Evolutionary conservation across 2,329 filamentous ascomycete genomes (phyloP), one percentile per base, ranked within the genome.

Genomic region (Colletotrichum truncatum): DNA sequence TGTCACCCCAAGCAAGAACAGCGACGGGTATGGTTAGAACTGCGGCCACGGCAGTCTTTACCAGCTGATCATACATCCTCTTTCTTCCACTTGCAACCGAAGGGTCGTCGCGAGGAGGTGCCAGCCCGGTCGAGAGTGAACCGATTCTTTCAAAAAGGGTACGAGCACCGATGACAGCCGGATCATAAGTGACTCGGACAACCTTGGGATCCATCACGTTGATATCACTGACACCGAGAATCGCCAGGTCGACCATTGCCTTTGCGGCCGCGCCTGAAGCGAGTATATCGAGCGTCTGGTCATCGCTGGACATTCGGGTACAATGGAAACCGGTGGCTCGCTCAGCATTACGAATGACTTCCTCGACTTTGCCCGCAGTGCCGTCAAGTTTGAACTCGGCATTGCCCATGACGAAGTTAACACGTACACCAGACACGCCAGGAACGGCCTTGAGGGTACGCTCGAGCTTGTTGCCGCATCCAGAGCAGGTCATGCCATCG

Each of bases 321-420:
- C 73, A 73, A 4, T 65, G 64, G 23, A 79, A 79, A 2, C 74
- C 76, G 3, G 73, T 77, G 11, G 71, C 72, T 16, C 53, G 67
- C 38, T 75, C 71, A 1, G 68, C 70, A 38, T 52, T 61, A 25
- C 69, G 72, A 6, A 77, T 68, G 14, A 76, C 71, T 4, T 75
- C 69, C 4, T 75, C 73, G 1, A 68, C 68, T 2, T 67, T 73
- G 8, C 67, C 71, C 8, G 70, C 46, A 1, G 69, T 65, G 0
- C 61, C 58, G 46, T 78, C 72, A 2, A 78, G 25, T 5, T 53
- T 67, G 48, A 80, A 75, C 18, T 79, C 77, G 39, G 73, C 78
- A 6, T 71, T 73, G 4, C 76, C 77, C 70, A 76, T 75, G 67
- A 80, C 75, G 36, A 80, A 80, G 61, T 79, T 79, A 64, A 80